A percentile compares a stretch with the other conserved stretches of the same genome.
phyloP scores from a whole-genome alignment of 2,329 filamentous ascomycete species.

The Podosphaera xanthii region DNA sequence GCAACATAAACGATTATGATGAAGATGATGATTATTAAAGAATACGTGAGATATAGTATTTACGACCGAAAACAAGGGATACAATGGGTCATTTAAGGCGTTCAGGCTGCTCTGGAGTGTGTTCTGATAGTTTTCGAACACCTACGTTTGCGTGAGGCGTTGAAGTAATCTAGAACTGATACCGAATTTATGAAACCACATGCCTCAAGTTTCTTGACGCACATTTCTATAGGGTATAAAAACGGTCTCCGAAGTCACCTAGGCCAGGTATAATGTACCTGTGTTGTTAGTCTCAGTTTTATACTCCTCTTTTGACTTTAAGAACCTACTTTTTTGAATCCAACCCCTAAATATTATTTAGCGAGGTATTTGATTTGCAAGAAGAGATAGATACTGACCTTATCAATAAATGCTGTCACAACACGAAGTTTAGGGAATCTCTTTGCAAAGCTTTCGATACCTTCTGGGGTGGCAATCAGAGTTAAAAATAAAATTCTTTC shows the following conservation, averaged over 20 bases:
- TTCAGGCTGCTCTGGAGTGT: no score
- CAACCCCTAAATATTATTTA: slow-evolving; percentile 35
- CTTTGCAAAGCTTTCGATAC: slow-evolving; percentile 68
- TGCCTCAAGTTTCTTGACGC: background rate
- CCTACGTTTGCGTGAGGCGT: no score
- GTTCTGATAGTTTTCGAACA: no score
- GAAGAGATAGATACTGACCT: slow-evolving; percentile 22
- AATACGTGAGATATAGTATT: no score
- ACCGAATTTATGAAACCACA: no score
- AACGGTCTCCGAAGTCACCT: slow-evolving; percentile 87
- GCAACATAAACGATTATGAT: background rate
- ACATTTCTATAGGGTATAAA: slow-evolving; percentile 56
- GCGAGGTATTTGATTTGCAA: background rate
- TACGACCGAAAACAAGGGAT: no score
- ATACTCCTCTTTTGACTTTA: slow-evolving; percentile 2
- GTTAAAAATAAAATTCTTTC: slow-evolving; percentile 92
- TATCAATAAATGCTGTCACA: slow-evolving; percentile 87
- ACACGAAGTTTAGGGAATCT: slow-evolving; percentile 77
- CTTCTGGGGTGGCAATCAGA: slow-evolving; percentile 88
- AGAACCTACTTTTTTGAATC: slow-evolving; percentile 79
- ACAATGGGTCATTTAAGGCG: no score
- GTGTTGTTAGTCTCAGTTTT: slow-evolving; percentile 9
- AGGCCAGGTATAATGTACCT: slow-evolving; percentile 91
- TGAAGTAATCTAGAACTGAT: no score
- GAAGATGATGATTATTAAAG: no score